Percentiles rank a stretch among this genome's conserved stretches.
phyloP scores from a whole-genome alignment of 768 basidiomycete species.

The Xerocomus potaroensis region DNA sequence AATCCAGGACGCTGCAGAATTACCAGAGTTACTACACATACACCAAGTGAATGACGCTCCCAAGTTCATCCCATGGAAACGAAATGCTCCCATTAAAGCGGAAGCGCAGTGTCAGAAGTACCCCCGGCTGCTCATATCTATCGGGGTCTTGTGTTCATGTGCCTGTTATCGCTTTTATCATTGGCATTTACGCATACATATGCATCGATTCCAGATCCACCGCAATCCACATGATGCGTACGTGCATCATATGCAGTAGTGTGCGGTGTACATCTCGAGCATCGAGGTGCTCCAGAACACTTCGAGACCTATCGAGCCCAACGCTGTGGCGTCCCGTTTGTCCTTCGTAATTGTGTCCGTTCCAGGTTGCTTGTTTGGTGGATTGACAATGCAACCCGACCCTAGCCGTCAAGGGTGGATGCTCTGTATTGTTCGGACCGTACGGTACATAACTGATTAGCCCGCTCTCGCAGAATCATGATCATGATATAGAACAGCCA shows the following conservation, averaged over 20 bases:
- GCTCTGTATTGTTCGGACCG: slow-evolving; percentile 3
- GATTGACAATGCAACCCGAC: neutral
- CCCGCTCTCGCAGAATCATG: neutral
- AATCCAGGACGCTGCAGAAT: slow-evolving; percentile 3
- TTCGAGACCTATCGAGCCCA: neutral
- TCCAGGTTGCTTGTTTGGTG: no score
- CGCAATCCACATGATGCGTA: slow-evolving; percentile 8
- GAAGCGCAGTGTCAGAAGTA: slow-evolving; percentile 15
- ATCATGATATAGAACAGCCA: neutral
- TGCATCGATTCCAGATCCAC: slow-evolving; percentile 6
- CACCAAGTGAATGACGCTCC: neutral
- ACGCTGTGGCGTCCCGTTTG: neutral
- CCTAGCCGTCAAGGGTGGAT: neutral
- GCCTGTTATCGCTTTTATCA: slow-evolving; percentile 12
- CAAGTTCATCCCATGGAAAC: neutral
- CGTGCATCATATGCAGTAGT: slow-evolving; percentile 5
- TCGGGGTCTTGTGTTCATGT: slow-evolving; percentile 18
- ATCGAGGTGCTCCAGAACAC: neutral
- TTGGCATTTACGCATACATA: slow-evolving; percentile 14
- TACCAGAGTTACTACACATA: neutral
- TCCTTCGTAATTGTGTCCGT: neutral
- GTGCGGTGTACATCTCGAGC: neutral
- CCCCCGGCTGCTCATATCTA: slow-evolving; percentile 4
- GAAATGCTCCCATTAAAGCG: neutral
- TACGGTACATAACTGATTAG: neutral